phyloP scores from a whole-genome alignment of 164 flowering plant species.

The Umbilicus rupestris region DNA sequence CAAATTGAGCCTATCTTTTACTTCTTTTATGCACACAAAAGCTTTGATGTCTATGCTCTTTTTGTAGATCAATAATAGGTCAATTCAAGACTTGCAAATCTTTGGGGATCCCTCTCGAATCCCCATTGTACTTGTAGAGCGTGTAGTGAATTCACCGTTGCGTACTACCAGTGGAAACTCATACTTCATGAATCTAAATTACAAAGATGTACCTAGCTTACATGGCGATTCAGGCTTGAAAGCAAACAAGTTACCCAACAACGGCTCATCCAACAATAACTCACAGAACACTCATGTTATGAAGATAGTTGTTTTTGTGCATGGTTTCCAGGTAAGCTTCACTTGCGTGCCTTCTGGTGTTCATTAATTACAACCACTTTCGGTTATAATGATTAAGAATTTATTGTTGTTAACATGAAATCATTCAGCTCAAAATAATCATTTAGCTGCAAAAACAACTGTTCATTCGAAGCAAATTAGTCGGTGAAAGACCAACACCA shows the following conservation, averaged over 20 bases:
- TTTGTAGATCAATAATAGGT: slow-evolving; percentile 74
- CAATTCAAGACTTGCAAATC: slow-evolving; percentile 89
- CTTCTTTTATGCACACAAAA: background rate
- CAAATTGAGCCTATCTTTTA: background rate
- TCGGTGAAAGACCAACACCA: no score
- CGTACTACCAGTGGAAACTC: slow-evolving; percentile 54
- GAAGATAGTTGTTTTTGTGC: slow-evolving; percentile 82
- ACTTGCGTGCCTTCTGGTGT: background rate
- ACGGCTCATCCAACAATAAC: slow-evolving; percentile 25
- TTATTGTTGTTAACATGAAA: background rate
- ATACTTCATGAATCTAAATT: slow-evolving; percentile 34
- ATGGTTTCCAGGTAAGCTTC: slow-evolving; percentile 87
- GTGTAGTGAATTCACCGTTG: slow-evolving; percentile 59
- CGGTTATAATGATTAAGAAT: background rate
- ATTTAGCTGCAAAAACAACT: background rate
- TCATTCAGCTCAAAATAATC: background rate
- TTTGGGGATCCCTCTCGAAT: slow-evolving; percentile 72
- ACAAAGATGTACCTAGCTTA: slow-evolving; percentile 26
- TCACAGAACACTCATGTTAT: slow-evolving; percentile 43
- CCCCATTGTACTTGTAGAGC: slow-evolving; percentile 80
- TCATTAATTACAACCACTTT: background rate
- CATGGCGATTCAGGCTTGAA: slow-evolving; percentile 20
- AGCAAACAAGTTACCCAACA: slow-evolving; percentile 7
- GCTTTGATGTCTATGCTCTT: slow-evolving; percentile 1
- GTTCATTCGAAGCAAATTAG: no score